A percentile compares a stretch with the other conserved stretches of the same genome.
These are phyloP conservation scores for Auriculariales sp. DNA, from an alignment of 768 basidiomycete species.

Conservation along the genomic window DNA sequence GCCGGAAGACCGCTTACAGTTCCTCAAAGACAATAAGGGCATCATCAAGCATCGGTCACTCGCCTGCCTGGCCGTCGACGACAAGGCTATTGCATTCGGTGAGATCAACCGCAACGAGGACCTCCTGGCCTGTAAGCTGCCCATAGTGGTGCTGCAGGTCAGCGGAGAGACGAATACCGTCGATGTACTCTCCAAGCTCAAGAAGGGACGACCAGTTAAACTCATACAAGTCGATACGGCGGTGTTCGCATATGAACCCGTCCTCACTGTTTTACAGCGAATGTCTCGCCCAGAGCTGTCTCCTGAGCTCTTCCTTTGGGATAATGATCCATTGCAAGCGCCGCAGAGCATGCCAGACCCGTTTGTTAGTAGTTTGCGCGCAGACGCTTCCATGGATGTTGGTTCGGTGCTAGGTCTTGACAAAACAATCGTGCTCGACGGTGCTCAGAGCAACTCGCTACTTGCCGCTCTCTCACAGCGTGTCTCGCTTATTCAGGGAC, in stretches of 20 bases:
- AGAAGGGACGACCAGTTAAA: conserved; percentile 20
- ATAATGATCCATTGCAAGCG: too few species aligned
- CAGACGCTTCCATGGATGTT: too few species aligned
- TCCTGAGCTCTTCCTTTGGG: conserved; percentile 42
- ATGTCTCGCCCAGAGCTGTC: conserved; percentile 30
- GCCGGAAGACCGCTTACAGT: conserved; percentile 21
- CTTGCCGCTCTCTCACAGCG: conserved; percentile 38
- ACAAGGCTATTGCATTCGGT: conserved; percentile 35
- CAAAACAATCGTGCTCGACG: conserved; percentile 31
- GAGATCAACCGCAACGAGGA: conserved; percentile 40
- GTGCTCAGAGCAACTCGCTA: conserved; percentile 30
- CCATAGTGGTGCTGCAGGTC: conserved; percentile 39
- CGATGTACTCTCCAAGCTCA: conserved; percentile 24
- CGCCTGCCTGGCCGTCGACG: conserved; percentile 35
- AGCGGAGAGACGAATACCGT: conserved; percentile 23
- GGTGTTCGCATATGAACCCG: conserved; percentile 47
- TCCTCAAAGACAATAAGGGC: conserved; percentile 24
- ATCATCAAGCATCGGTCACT: conserved; percentile 31
- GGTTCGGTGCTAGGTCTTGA: background rate
- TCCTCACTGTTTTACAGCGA: conserved; percentile 40
- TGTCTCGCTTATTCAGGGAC: conserved; percentile 54
- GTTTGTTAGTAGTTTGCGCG: too few species aligned
- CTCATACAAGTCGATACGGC: conserved; percentile 47
- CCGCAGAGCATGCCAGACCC: too few species aligned
- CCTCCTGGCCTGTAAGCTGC: conserved; percentile 30